Base-by-base conservation (phyloP, 345 rosid genomes). In the Noccaea bulbosa region DNA sequence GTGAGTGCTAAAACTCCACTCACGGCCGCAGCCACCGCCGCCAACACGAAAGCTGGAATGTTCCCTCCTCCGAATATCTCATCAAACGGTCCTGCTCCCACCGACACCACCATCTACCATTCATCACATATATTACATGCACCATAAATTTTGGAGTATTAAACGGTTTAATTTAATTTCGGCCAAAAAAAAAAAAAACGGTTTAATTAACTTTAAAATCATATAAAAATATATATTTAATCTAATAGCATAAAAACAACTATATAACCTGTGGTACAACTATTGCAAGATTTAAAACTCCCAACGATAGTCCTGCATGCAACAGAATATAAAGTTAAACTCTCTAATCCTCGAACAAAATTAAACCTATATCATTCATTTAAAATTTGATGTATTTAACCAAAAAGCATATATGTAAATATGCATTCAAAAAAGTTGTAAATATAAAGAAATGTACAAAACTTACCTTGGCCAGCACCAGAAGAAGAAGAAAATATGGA, bases 381-480 rank as follows among this genome's bases (percentile, higher is more conserved):
- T 22, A 22, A 17, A 6, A 6, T 22, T 54, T 0, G 12, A 30
- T 8, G 8, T 16, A 37, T 1, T 24, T 24, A 3, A 24, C 27
- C 27, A 2, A 58, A 38, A 15, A 9, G 12, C 2, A 17, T 11
- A 16, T 4, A 11, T 14, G 17, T 4, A 51, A 16, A 15, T 11
- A 2, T 30, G 10, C 11, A 30, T 45, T 30, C 44, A 32, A 2
- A 37, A 20, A 37, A 22, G 0, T 5, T 35, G 16, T 14, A 15
- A 15, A 4, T 14, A 40, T 40, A 59, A 5, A 40, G 4, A 51
- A 30, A 44, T 61, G 20, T 51, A 39, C 11, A 22, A 22, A 46
- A 63, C n/a, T 45, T 76, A 84, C 98, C 98, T 89, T 92, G 98
- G 38, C 98, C 98, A 4, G 86, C 90, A 41, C 85, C 83, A 5